phyloP scores from a whole-genome alignment of 148 eudicot genomes.

The Camellia japonica region DNA sequence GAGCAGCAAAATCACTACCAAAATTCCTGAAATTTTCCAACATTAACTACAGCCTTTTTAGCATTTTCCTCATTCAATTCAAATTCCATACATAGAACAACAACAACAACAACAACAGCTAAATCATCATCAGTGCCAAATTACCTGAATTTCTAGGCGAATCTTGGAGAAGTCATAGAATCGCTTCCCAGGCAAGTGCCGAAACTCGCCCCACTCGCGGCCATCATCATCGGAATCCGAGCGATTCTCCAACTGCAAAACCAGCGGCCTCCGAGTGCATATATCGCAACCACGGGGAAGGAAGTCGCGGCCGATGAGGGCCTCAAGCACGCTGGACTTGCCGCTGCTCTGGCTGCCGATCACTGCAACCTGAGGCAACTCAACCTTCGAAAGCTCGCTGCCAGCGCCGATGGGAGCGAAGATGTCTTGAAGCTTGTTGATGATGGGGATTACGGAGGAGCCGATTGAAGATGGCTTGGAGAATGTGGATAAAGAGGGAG shows the following conservation, averaged over 20 bases:
- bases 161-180: conserved; percentile 45
- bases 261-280: conserved; percentile 48
- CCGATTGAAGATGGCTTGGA: conserved; percentile 33
- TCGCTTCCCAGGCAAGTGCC: conserved; percentile 39
- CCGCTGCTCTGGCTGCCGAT: conserved; percentile 58
- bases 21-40: too few species aligned
- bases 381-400: conserved; percentile 32
- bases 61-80: background rate
- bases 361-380: conserved; percentile 56
- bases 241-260: conserved; percentile 43
- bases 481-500: background rate
- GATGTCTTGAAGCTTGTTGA: conserved; percentile 54
- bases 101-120: background rate
- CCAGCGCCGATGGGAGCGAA: conserved; percentile 21
- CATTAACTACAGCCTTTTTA: too few species aligned
- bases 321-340: conserved; percentile 52
- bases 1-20: too few species aligned
- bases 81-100: background rate
- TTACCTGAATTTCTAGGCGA: conserved; percentile 47
- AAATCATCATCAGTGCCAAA: background rate
- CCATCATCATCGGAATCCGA: conserved; percentile 12
- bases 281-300: conserved; percentile 47
- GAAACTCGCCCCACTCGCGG: conserved; percentile 50
- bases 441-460: conserved; percentile 40
- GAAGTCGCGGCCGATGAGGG: conserved; percentile 55